Conservation (phyloP, 2,329 filamentous ascomycete genomes). For the Penicillium sp. region DNA sequence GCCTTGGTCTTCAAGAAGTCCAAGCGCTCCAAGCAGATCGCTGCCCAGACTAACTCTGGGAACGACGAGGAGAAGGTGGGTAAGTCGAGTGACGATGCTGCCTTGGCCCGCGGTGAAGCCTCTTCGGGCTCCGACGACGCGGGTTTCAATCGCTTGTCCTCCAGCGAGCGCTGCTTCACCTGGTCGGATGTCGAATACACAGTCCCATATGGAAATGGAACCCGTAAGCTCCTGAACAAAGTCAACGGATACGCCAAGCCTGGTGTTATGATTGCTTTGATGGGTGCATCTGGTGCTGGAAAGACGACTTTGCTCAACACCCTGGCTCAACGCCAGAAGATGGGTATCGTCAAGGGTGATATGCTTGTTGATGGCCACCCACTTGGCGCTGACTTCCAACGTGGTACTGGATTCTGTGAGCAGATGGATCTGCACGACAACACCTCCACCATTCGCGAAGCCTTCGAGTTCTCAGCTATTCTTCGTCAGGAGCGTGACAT, state of each 20-base stretch:
- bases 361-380: slow-evolving; percentile 70
- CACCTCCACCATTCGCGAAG: slow-evolving; percentile 67
- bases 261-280: slow-evolving; percentile 75
- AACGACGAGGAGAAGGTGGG: slow-evolving; percentile 61
- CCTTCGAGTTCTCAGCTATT: slow-evolving; percentile 67
- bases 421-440: slow-evolving; percentile 72
- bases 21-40: slow-evolving; percentile 58
- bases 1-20: slow-evolving; percentile 71
- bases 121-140: slow-evolving; percentile 30
- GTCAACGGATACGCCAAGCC: slow-evolving; percentile 79
- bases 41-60: slow-evolving; percentile 45
- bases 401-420: slow-evolving; percentile 70
- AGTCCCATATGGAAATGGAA: slow-evolving; percentile 65
- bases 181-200: slow-evolving; percentile 72
- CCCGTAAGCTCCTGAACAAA: slow-evolving; percentile 64
- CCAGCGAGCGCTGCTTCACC: slow-evolving; percentile 67
- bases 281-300: slow-evolving; percentile 79
- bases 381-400: slow-evolving; percentile 64
- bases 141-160: slow-evolving; percentile 46
- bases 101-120: slow-evolving; percentile 29
- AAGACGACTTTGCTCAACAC: slow-evolving; percentile 84
- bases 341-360: slow-evolving; percentile 64
- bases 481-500: slow-evolving; percentile 60
- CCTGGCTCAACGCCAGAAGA: slow-evolving; percentile 68
- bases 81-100: slow-evolving; percentile 26